Base-by-base conservation (phyloP, 345 rosid genomes). In the Raphanus raphanistrum region DNA sequence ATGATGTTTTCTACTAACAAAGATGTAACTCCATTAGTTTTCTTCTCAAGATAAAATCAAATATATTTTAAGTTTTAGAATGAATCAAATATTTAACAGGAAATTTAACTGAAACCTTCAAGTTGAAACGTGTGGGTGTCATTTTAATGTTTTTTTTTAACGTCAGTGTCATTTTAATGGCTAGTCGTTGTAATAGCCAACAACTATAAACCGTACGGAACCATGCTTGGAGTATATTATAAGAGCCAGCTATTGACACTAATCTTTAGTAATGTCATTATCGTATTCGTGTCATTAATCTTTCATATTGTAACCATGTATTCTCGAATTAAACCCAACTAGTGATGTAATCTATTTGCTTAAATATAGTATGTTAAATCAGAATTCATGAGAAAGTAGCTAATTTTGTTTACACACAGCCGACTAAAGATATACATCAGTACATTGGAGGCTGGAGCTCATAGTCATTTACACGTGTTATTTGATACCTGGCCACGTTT, bases 381-480 rank as follows among this genome's bases (percentile, higher is more conserved):
- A 66, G 11, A 16, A 31, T 5, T 68, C 50, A 8, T 43, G 12
- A 43, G 21, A 60, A 26, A 32, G 10, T 8, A 5, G 36, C 17
- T 26, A 27, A 64, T n/a, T 33, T 54, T 54, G 10, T 11, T 28
- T 16, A 29, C 21, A 70, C 13, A 45, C 50, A 25, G n/a, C 25
- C 4, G 15, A 21, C 21, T 21, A 21, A 21, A 21, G 21, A 21
- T 21, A 21, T 21, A 21, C 21, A 21, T 21, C 21, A 21, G 21
- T 21, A 21, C 21, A 21, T 21, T 21, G 21, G 21, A 21, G 21
- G 21, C 21, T 21, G 21, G 21, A 21, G 21, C 21, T 21, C 63
- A 68, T 45, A 69, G 74, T 68, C 74, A 43, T 33, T 15, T 50
- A 35, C 70, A 76, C 69, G 74, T 69, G 61, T 25, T 68, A 4